phyloP scores from a whole-genome alignment of 2,329 filamentous ascomycete genomes.

The Cercospora sp. region DNA sequence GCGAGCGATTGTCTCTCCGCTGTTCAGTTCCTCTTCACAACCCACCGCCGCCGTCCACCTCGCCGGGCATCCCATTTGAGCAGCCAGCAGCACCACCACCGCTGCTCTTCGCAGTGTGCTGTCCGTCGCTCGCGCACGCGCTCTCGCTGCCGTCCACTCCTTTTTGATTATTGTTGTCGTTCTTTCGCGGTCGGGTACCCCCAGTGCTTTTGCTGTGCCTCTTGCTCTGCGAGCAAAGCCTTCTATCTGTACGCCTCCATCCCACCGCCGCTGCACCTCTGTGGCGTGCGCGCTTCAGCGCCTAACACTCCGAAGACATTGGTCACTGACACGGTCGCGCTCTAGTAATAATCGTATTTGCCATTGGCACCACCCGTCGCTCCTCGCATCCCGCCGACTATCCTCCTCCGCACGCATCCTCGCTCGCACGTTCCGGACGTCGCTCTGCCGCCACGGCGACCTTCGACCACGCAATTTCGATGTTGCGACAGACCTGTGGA shows the following conservation, averaged over 20 bases:
- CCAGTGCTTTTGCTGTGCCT: slow-evolving; percentile 25
- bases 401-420: not conserved
- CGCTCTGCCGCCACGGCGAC: not conserved
- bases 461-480: not conserved
- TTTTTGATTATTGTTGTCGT: slow-evolving; percentile 21
- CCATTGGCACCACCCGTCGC: slow-evolving; percentile 3
- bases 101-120: slow-evolving; percentile 12
- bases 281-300: not conserved
- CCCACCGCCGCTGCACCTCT: slow-evolving; percentile 3
- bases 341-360: slow-evolving; percentile 17
- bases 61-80: slow-evolving; percentile 6
- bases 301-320: not conserved
- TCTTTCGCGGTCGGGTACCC: slow-evolving; percentile 21
- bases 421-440: not conserved
- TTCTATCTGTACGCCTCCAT: slow-evolving; percentile 23
- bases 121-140: slow-evolving; percentile 10
- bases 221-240: slow-evolving; percentile 26
- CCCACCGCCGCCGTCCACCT: slow-evolving; percentile 4
- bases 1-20: not conserved
- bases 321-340: slow-evolving; percentile 6
- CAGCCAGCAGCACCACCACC: slow-evolving; percentile 12
- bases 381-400: not conserved
- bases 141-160: slow-evolving; percentile 27
- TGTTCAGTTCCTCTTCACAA: not conserved
- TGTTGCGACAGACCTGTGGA: not conserved